Evolutionary conservation across 345 rosid genomes (phyloP).

Genomic region (Rhodamnia rubescens): DNA sequence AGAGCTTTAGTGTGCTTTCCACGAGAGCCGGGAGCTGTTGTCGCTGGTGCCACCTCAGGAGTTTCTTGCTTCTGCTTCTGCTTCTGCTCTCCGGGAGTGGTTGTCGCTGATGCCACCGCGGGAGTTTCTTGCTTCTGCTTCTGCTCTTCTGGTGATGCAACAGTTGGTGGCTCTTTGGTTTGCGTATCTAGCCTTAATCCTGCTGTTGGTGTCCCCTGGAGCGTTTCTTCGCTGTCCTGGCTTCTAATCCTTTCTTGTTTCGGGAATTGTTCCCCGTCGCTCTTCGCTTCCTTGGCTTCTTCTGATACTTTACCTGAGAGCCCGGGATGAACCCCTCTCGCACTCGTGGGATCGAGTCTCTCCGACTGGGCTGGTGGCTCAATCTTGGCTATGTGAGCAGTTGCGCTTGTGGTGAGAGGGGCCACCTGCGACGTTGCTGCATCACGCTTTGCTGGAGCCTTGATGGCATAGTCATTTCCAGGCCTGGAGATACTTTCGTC

Average conservation of each 20-base stretch:
- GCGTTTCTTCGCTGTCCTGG: conserved; percentile 4
- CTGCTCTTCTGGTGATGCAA: neutral
- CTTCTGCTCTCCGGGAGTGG: neutral
- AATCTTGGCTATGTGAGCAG: neutral
- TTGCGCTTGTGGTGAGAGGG: neutral
- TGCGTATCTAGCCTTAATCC: neutral
- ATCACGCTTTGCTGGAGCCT: neutral
- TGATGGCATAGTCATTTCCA: neutral
- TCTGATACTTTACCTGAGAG: neutral
- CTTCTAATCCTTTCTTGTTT: neutral
- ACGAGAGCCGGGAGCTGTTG: conserved; percentile 1
- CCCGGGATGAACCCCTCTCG: neutral
- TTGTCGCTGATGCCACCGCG: neutral
- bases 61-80: neutral
- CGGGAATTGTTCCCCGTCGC: conserved; percentile 1
- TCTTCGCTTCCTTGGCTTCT: conserved; percentile 11
- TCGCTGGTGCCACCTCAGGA: neutral
- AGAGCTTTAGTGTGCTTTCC: conserved; percentile 2
- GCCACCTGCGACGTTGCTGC: neutral
- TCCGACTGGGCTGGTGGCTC: neutral
- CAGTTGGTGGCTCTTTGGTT: neutral
- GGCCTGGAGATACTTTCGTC: neutral
- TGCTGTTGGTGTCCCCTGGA: conserved; percentile 16
- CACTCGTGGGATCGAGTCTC: neutral
- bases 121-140: conserved; percentile 1